Evolutionary conservation across 75 land plant genomes (phyloP).

Genomic region (Cupressus sempervirens): DNA sequence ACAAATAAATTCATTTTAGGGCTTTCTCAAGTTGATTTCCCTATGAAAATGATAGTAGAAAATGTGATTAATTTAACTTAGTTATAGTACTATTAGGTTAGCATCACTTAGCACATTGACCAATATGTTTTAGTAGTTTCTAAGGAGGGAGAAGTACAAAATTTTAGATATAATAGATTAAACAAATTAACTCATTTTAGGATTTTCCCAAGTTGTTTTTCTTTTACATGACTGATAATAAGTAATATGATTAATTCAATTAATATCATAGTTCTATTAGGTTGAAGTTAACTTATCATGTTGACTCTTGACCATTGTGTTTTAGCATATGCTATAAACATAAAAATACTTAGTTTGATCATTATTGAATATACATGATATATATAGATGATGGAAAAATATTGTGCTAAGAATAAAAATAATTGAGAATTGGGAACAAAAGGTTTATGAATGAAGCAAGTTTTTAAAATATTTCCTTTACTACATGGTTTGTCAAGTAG

Average conservation of each 20-base stretch:
- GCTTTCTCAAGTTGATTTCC: neutral
- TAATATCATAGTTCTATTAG: neutral
- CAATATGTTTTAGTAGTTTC: neutral
- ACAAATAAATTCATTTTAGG: neutral
- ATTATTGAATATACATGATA: neutral
- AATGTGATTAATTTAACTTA: neutral
- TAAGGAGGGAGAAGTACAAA: neutral
- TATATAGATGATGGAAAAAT: neutral
- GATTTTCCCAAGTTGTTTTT: neutral
- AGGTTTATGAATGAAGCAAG: neutral
- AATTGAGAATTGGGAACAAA: neutral
- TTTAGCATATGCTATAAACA: neutral
- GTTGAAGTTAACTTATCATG: neutral
- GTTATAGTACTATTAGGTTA: neutral
- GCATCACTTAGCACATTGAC: neutral
- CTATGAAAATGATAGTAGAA: neutral
- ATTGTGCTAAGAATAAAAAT: neutral
- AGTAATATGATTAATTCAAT: neutral
- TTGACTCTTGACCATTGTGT: neutral
- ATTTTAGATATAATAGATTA: neutral
- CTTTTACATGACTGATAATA: neutral
- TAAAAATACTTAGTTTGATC: neutral
- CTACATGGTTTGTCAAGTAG: slow-evolving; percentile 24
- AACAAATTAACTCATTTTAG: neutral
- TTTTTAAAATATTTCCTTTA: neutral